Percentiles rank a stretch among this genome's conserved stretches.
Evolutionary conservation across 1,284 basidiomycete genomes (phyloP).

Genomic region (Ustilago shanxiensis): DNA sequence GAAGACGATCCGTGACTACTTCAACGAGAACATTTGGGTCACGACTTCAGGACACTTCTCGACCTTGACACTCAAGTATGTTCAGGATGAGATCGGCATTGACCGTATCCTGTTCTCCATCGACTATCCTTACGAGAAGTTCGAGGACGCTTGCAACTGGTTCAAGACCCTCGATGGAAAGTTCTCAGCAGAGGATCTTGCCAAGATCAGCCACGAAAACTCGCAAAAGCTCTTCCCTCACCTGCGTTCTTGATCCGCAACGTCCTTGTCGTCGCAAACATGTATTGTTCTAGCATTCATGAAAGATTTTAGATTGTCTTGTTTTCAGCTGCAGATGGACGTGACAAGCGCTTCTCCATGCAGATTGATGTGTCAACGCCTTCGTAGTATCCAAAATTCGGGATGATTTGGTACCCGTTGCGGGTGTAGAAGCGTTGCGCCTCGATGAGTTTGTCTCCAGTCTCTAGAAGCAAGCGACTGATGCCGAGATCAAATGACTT

Average conservation of each 20-base stretch:
- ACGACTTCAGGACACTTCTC: slow-evolving; percentile 63
- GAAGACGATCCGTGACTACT: slow-evolving; percentile 58
- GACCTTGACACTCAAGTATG: slow-evolving; percentile 59
- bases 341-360: slow-evolving; percentile 33
- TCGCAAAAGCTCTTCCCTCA: slow-evolving; percentile 50
- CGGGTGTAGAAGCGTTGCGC: slow-evolving; percentile 43
- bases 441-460: slow-evolving; percentile 32
- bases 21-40: slow-evolving; percentile 67
- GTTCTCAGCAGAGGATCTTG: slow-evolving; percentile 39
- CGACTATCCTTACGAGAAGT: slow-evolving; percentile 70
- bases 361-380: slow-evolving; percentile 36
- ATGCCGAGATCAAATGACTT: slow-evolving; percentile 21
- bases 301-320: background rate
- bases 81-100: slow-evolving; percentile 60
- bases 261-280: background rate
- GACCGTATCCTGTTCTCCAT: slow-evolving; percentile 70
- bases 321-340: background rate
- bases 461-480: slow-evolving; percentile 30
- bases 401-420: slow-evolving; percentile 26
- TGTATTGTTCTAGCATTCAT: background rate
- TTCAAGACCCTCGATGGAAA: slow-evolving; percentile 53
- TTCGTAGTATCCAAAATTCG: slow-evolving; percentile 44
- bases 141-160: slow-evolving; percentile 68
- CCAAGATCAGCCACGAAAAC: slow-evolving; percentile 53
- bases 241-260: slow-evolving; percentile 16